These are phyloP conservation scores for Phlyctochytrium bullatum DNA, from an alignment of 192 early-diverging fungal species.

Conservation along the genomic window DNA sequence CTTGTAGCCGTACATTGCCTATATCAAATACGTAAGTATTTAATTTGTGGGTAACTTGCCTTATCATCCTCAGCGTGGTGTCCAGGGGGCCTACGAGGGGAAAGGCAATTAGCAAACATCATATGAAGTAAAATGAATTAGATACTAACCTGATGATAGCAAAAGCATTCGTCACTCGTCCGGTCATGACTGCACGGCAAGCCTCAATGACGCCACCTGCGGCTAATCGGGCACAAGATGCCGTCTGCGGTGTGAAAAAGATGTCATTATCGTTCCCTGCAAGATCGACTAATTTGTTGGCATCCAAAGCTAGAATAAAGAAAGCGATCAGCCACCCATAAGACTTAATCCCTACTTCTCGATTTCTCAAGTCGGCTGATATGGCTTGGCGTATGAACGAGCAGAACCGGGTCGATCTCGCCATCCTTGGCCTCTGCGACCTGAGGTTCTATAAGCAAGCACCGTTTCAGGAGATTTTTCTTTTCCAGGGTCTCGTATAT, in stretches of 20 bases:
- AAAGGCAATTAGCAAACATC: background rate
- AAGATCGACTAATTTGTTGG: background rate
- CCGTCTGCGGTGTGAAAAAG: slow-evolving; percentile 24
- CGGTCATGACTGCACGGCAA: slow-evolving; percentile 65
- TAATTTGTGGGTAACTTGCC: slow-evolving; percentile 16
- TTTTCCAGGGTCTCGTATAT: background rate
- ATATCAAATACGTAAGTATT: background rate
- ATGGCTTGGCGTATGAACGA: background rate
- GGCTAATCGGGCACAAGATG: slow-evolving; percentile 56
- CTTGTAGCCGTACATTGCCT: no score
- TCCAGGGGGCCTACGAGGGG: slow-evolving; percentile 71
- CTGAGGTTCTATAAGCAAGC: background rate
- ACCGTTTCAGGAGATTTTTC: background rate
- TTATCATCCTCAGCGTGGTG: slow-evolving; percentile 82
- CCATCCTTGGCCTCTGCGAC: background rate
- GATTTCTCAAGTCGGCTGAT: background rate
- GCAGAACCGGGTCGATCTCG: background rate
- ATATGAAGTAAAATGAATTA: background rate
- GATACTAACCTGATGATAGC: slow-evolving; percentile 64
- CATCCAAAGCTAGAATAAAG: background rate
- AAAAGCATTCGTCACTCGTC: slow-evolving; percentile 70
- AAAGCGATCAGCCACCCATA: background rate
- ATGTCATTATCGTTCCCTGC: slow-evolving; percentile 25
- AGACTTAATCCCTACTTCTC: background rate
- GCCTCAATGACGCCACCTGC: slow-evolving; percentile 74